A percentile compares a stretch with the other conserved stretches of the same genome.
phyloP scores from a whole-genome alignment of 768 basidiomycete species.

The Pleurotus pulmonarius region DNA sequence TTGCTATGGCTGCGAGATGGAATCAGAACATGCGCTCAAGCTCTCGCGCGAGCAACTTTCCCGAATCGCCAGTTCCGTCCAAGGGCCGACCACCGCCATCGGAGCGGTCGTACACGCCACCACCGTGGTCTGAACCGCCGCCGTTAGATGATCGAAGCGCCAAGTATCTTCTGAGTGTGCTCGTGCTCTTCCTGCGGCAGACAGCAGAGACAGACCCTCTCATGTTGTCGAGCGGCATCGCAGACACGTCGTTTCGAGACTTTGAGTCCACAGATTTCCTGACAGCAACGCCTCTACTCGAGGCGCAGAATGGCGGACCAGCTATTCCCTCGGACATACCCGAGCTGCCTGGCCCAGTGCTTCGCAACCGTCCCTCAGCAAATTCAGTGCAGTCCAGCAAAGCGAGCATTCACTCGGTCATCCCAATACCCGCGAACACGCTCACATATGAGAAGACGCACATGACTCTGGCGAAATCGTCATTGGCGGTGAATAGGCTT shows the following conservation, averaged over 20 bases:
- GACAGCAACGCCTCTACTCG: constrained; percentile 9
- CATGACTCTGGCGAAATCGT: constrained; percentile 52
- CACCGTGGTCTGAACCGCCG: constrained; percentile 58
- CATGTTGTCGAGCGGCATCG: constrained; percentile 54
- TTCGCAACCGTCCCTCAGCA: constrained; percentile 42
- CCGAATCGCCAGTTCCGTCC: constrained; percentile 34
- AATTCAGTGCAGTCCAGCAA: constrained; percentile 33
- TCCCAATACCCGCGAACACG: constrained; percentile 34
- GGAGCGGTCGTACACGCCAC: constrained; percentile 36
- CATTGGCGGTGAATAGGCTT: constrained; percentile 52
- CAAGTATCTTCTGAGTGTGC: constrained; percentile 75
- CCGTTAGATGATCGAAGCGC: constrained; percentile 82
- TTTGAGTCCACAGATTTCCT: constrained; percentile 51
- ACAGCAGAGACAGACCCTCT: constrained; percentile 56
- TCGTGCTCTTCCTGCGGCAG: constrained; percentile 79
- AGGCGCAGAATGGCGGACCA: constrained; percentile 12
- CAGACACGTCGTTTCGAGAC: constrained; percentile 66
- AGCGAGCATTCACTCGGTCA: constrained; percentile 33
- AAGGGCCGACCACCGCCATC: constrained; percentile 37
- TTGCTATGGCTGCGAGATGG: constrained; percentile 80
- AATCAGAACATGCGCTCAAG: constrained; percentile 38
- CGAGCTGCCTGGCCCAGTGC: constrained; percentile 10
- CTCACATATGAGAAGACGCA: constrained; percentile 60
- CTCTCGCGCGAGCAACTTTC: constrained; percentile 38
- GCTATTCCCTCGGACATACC: constrained; percentile 8